These are phyloP conservation scores for Fraxinus ornus DNA, from an alignment of 305 asterid species.

Conservation along the genomic window DNA sequence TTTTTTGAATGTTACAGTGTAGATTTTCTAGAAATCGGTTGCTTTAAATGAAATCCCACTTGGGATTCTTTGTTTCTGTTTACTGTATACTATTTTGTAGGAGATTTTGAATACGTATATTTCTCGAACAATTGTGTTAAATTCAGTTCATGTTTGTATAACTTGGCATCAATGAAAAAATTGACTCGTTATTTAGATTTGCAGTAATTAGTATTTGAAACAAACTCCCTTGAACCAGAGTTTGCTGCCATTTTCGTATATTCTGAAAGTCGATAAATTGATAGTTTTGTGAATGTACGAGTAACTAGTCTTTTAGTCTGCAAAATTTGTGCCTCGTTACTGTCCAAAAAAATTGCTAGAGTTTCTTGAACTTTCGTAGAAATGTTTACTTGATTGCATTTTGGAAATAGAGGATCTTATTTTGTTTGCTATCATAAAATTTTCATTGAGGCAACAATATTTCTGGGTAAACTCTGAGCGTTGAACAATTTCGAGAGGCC, in stretches of 20 bases:
- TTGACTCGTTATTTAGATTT: background rate
- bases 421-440: background rate
- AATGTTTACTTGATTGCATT: background rate
- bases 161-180: background rate
- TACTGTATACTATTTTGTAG: background rate
- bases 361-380: background rate
- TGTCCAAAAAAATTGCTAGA: background rate
- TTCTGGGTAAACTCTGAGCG: background rate
- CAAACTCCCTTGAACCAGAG: background rate
- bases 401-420: background rate
- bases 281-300: background rate
- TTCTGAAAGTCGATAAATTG: background rate
- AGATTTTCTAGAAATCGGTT: background rate
- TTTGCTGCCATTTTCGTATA: background rate
- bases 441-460: background rate
- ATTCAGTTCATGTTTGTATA: background rate
- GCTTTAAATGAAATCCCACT: slow-evolving; percentile 1
- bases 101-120: background rate
- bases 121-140: background rate
- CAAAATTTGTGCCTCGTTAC: background rate
- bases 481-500: too few relatives aligned
- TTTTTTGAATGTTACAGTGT: background rate
- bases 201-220: background rate
- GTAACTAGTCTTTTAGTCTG: background rate
- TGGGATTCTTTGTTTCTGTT: slow-evolving; percentile 1